Conservation (phyloP, 2,329 filamentous ascomycete species). For the Phialocephala subalpina region DNA sequence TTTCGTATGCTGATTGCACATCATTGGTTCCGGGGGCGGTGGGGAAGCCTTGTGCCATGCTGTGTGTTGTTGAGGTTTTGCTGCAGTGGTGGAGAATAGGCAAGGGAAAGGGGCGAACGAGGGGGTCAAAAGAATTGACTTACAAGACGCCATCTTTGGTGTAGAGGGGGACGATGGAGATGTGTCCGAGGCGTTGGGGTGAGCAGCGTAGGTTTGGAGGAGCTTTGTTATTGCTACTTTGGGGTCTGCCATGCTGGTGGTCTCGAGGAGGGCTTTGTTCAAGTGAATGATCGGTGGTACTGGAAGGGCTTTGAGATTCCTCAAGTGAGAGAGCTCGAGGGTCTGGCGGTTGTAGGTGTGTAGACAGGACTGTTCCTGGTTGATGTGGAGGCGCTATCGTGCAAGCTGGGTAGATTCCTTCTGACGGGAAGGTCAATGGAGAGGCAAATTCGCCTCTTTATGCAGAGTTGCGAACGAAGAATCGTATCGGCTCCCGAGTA, state of each 20-base stretch:
- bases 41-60: conserved; percentile 24
- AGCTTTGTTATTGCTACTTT: not conserved
- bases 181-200: not conserved
- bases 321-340: not conserved
- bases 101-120: not conserved
- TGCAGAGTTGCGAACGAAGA: not conserved
- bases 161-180: conserved; percentile 7
- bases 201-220: not conserved
- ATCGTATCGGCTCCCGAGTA: not conserved
- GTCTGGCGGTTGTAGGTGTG: too few relatives aligned
- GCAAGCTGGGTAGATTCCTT: not conserved
- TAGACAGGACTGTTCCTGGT: too few relatives aligned
- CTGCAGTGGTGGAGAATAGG: not conserved
- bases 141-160: conserved; percentile 6
- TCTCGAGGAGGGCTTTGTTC: not conserved
- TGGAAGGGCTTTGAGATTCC: not conserved
- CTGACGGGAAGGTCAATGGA: not conserved
- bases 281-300: not conserved
- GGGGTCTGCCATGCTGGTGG: not conserved
- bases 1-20: conserved; percentile 14
- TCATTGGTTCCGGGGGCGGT: conserved; percentile 10
- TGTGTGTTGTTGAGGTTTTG: not conserved
- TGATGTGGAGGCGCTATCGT: too few relatives aligned
- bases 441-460: not conserved
- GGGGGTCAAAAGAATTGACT: not conserved